Conservation (phyloP, 192 early-diverging fungal species). For the Entomortierella parvispora region DNA sequence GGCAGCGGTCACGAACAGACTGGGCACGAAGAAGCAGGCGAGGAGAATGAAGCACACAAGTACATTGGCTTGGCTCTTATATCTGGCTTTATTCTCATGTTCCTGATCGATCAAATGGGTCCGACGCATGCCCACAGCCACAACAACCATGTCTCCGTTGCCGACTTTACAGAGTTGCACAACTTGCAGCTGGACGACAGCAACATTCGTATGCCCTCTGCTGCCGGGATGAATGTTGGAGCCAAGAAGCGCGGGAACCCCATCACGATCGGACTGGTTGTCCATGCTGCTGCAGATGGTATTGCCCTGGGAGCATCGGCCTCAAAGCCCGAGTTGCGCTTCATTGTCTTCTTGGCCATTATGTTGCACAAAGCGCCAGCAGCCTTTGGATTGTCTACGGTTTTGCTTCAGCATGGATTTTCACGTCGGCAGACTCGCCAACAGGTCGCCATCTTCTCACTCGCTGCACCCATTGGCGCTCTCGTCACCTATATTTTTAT, state of each 20-base stretch:
- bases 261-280: constrained; percentile 92
- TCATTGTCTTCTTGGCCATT: constrained; percentile 93
- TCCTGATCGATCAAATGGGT: constrained; percentile 82
- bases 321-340: constrained; percentile 65
- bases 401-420: constrained; percentile 82
- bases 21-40: constrained; percentile 2
- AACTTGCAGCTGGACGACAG: constrained; percentile 41
- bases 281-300: constrained; percentile 96
- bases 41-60: constrained; percentile 55
- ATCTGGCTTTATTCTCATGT: constrained; percentile 90
- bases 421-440: constrained; percentile 71
- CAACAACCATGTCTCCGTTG: constrained; percentile 34
- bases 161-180: constrained; percentile 33
- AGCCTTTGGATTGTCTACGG: constrained; percentile 90
- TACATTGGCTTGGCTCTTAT: constrained; percentile 85
- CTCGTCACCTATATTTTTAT: constrained; percentile 64
- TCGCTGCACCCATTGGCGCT: constrained; percentile 87
- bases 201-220: constrained; percentile 51
- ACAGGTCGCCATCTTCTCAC: constrained; percentile 83
- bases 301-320: constrained; percentile 93
- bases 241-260: constrained; percentile 55
- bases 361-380: constrained; percentile 97
- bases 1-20: not conserved
- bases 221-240: constrained; percentile 36
- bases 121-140: constrained; percentile 54